Evolutionary conservation across 805 yeast genomes (phyloP).

Genomic region (Barnettozyma pratensis): DNA sequence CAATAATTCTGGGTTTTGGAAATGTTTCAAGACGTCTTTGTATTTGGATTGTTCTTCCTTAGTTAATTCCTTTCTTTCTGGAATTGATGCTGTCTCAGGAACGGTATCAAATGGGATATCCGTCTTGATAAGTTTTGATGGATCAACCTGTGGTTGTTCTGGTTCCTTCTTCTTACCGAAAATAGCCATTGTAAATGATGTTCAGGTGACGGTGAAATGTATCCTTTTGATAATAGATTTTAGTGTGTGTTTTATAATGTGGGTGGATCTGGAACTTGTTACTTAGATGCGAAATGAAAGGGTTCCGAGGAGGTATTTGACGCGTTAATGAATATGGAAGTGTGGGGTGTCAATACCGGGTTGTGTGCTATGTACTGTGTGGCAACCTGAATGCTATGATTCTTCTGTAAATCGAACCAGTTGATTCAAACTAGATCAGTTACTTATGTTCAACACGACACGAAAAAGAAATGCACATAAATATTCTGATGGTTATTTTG

Average conservation of each 20-base stretch:
- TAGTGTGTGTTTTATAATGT: too few relatives aligned
- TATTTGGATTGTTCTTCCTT: constrained; percentile 57
- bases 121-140: constrained; percentile 25
- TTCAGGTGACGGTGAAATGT: background rate
- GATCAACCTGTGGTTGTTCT: constrained; percentile 20
- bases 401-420: too few relatives aligned
- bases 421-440: too few relatives aligned
- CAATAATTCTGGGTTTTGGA: constrained; percentile 35
- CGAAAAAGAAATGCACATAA: too few relatives aligned
- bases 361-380: background rate
- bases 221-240: background rate
- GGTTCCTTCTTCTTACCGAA: constrained; percentile 24
- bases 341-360: background rate
- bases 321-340: background rate
- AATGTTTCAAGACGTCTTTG: constrained; percentile 55
- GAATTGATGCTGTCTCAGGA: constrained; percentile 41
- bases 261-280: too few relatives aligned
- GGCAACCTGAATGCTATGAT: background rate
- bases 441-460: too few relatives aligned
- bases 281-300: too few relatives aligned
- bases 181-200: constrained; percentile 16
- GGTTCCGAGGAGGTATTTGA: background rate
- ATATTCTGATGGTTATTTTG: too few relatives aligned
- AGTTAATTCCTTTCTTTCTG: constrained; percentile 38
- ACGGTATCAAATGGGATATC: constrained; percentile 53